These are phyloP conservation scores for Botrytis paeoniae DNA, from an alignment of 2,329 filamentous ascomycete species.

Conservation along the genomic window DNA sequence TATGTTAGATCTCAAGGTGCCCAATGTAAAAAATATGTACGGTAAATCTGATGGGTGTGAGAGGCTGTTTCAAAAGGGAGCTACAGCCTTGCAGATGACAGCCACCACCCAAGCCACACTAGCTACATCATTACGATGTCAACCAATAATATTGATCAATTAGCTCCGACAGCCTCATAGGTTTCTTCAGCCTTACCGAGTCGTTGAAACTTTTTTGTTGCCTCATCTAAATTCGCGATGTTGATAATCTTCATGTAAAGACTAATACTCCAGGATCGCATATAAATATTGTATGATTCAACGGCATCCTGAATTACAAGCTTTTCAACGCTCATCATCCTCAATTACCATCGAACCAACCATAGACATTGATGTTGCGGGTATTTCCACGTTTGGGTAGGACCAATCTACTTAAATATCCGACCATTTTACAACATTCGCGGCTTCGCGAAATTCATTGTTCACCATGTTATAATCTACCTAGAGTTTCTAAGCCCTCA, in stretches of 20 bases:
- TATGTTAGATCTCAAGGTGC: constrained; percentile 8
- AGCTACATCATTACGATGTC: neutral
- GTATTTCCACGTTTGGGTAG: constrained; percentile 18
- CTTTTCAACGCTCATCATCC: neutral
- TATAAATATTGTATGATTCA: neutral
- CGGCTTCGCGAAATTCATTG: neutral
- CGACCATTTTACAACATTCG: neutral
- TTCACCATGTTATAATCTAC: neutral
- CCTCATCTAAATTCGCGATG: neutral
- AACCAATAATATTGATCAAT: neutral
- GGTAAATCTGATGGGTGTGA: neutral
- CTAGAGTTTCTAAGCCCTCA: neutral
- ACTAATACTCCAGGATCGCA: neutral
- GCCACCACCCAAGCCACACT: neutral
- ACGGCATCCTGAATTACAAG: neutral
- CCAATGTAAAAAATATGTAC: neutral
- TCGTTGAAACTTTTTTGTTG: neutral
- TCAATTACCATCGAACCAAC: neutral
- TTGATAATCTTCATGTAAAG: neutral
- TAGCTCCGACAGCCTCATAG: neutral
- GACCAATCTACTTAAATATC: constrained; percentile 19
- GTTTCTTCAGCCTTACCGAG: neutral
- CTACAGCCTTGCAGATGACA: neutral
- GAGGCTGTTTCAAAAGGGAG: neutral
- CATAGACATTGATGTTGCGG: constrained; percentile 30